Base-by-base conservation (phyloP, 176 grass and related monocot genomes). In the Neostapfia colusana region DNA sequence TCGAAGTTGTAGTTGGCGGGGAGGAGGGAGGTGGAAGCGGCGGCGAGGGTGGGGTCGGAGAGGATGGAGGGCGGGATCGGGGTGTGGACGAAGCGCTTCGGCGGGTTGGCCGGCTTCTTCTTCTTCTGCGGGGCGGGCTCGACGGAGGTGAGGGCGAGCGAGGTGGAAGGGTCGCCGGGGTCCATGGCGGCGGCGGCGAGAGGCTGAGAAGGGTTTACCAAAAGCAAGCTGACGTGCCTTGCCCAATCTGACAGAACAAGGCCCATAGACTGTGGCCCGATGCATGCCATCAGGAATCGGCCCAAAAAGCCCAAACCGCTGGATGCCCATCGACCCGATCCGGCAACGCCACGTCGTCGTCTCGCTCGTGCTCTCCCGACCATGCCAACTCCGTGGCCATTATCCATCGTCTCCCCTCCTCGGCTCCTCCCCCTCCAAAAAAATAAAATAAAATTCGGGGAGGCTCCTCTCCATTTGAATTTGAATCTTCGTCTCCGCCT, bases 11-110 rank as follows among this genome's bases (percentile, higher is more conserved):
- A 92, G 34, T 78, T 82, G 14, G 85, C 77, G 1, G 89, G 91
- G 40, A 98, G 87, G 53, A 98, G 87, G 59, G 89, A 83, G 49
- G 84, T 70, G 73, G 89, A 87, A 34, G 87, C 91, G 59, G 95
- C 79, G 17, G 84, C 77, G 20, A 98, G 89, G 39, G 89, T 72
- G 4, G 95, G 89, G 76, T 98, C 87, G 42, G 69, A 71, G 63
- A 98, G 91, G 76, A 98, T 93, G 45, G 89, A 85, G 9, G 69
- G 7, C 27, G 95, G 95, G 64, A 98, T 98, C 45, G 88, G 89
- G 12, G 87, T 88, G 70, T 93, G 92, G 42, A 98, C 72, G 79
- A 93, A 98, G 0, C 91, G 91, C 89, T 93, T 98, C 31, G 95
- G 91, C 4, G 75, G 79, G 3, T 64, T 77, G 11, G 16, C 6